A percentile compares a stretch with the other conserved stretches of the same genome.
Evolutionary conservation across 441 rosid genomes (phyloP).

Genomic region (Pelargonium myrrhifolium): DNA sequence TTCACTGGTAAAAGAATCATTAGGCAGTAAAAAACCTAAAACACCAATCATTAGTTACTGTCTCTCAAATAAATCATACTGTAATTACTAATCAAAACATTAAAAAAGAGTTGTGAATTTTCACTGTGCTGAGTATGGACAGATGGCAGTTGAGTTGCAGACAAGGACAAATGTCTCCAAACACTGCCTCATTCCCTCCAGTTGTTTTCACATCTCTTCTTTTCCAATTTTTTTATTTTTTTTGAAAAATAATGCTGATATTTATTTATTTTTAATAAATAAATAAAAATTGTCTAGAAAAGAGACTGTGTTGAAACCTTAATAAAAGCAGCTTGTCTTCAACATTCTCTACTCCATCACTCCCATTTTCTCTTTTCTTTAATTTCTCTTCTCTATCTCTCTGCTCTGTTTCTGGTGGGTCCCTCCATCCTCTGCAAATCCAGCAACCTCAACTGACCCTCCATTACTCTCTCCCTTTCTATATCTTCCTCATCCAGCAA

Average conservation of each 20-base stretch:
- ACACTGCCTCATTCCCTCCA: conserved; percentile 23
- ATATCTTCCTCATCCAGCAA: conserved; percentile 28
- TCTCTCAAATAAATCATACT: too few species aligned
- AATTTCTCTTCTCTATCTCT: background rate
- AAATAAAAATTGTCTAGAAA: background rate
- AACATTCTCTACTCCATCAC: background rate
- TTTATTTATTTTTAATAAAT: background rate
- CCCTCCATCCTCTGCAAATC: conserved; percentile 25
- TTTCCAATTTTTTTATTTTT: background rate
- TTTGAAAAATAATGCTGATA: conserved; percentile 17
- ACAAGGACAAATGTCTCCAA: conserved; percentile 27
- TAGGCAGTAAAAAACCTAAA: too few species aligned
- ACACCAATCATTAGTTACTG: too few species aligned
- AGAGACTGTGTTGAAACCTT: background rate
- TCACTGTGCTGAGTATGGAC: background rate
- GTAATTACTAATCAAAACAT: too few species aligned
- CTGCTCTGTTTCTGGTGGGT: conserved; percentile 19
- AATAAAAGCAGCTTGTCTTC: background rate
- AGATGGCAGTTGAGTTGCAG: background rate
- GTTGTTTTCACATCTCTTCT: conserved; percentile 17
- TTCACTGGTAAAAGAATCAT: too few species aligned
- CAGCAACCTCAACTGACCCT: conserved; percentile 2
- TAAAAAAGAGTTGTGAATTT: too few species aligned
- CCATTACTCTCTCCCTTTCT: conserved; percentile 13
- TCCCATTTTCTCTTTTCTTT: background rate